Percentiles rank a stretch among this genome's conserved stretches.
Conservation (phyloP, 352 stramenopile species). For the Aphanomyces astaci region DNA sequence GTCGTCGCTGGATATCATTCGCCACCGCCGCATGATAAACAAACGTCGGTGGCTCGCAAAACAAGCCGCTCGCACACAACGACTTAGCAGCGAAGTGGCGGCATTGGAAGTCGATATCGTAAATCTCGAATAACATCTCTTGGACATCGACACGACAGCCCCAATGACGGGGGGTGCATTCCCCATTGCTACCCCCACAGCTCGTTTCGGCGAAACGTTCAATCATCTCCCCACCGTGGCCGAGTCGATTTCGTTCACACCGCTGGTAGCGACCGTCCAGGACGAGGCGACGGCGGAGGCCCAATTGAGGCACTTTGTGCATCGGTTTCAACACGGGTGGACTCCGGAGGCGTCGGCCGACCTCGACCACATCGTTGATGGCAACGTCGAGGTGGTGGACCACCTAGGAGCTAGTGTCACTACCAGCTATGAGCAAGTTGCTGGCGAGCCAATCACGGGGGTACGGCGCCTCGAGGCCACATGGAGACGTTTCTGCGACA, state of each 20-base stretch:
- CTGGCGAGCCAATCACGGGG: too few species aligned
- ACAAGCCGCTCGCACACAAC: neutral
- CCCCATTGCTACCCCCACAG: neutral
- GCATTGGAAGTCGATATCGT: neutral
- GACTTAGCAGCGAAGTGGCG: neutral
- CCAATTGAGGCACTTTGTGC: neutral
- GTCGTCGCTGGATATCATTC: neutral
- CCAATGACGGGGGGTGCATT: neutral
- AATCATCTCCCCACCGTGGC: neutral
- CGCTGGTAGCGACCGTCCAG: too few species aligned
- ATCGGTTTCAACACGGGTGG: neutral
- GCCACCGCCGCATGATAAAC: constrained; percentile 21
- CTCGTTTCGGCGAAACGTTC: neutral
- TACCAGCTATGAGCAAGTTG: neutral
- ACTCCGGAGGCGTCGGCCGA: neutral
- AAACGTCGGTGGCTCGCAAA: constrained; percentile 4
- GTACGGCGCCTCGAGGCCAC: neutral
- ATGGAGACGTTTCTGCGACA: neutral
- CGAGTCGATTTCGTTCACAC: neutral
- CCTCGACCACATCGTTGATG: neutral
- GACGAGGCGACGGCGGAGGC: neutral
- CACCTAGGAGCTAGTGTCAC: neutral
- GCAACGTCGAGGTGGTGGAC: neutral
- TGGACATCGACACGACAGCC: neutral
- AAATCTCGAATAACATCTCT: constrained; percentile 4